These are phyloP conservation scores for Hemerocallis citrina DNA, from an alignment of 106 monocot species.

Conservation along the genomic window DNA sequence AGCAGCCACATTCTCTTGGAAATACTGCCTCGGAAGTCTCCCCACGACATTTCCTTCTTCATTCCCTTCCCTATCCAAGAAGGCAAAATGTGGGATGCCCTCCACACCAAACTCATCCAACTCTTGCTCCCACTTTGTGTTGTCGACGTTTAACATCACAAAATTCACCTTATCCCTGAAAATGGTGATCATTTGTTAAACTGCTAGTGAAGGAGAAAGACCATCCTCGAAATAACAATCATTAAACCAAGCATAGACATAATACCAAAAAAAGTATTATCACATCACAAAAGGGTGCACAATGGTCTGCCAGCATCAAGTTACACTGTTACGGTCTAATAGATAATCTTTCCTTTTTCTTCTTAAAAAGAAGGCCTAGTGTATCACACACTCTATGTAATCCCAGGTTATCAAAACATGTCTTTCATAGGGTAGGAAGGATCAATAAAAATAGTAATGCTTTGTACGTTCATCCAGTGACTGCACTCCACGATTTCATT, in stretches of 20 bases:
- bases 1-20: conserved; percentile 77
- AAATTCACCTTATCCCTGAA: conserved; percentile 82
- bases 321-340: too few relatives aligned
- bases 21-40: conserved; percentile 66
- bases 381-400: too few relatives aligned
- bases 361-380: too few relatives aligned
- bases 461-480: too few relatives aligned
- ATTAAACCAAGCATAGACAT: not conserved
- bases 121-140: conserved; percentile 99
- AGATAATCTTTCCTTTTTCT: too few relatives aligned
- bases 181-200: not conserved
- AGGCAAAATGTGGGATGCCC: conserved; percentile 95
- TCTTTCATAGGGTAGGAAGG: too few relatives aligned
- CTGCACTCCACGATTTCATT: too few relatives aligned
- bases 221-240: not conserved
- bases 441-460: too few relatives aligned
- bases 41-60: conserved; percentile 92
- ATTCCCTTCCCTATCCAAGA: conserved; percentile 82
- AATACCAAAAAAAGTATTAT: too few relatives aligned
- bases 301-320: too few relatives aligned
- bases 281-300: too few relatives aligned
- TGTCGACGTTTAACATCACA: conserved; percentile 95
- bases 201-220: not conserved
- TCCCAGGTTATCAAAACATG: too few relatives aligned
- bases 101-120: conserved; percentile 98